phyloP scores from a whole-genome alignment of 225 moss, liverwort and hornwort genomes.

The Sphagnum contortum region DNA sequence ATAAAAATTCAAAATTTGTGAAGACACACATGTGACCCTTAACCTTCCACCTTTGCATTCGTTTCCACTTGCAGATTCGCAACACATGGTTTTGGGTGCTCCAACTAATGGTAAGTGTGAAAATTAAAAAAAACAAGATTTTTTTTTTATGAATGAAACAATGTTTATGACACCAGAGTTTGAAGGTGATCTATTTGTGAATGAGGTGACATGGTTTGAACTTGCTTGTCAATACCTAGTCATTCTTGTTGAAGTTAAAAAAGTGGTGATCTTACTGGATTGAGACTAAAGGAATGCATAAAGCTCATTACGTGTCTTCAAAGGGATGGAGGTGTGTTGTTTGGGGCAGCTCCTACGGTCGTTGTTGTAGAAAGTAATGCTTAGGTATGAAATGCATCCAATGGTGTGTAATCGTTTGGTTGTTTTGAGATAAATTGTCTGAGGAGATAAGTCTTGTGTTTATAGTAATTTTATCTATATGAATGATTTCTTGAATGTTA shows the following conservation, averaged over 20 bases:
- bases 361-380: slow-evolving; percentile 96
- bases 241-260: slow-evolving; percentile 45
- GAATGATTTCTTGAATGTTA: no score
- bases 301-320: slow-evolving; percentile 83
- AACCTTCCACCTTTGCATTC: no score
- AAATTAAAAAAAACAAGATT: no score
- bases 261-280: slow-evolving; percentile 60
- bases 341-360: slow-evolving; percentile 79
- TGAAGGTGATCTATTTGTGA: slow-evolving; percentile 63
- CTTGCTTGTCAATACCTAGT: slow-evolving; percentile 77
- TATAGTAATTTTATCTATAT: no score
- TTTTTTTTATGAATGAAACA: slow-evolving; percentile 43
- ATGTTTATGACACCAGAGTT: slow-evolving; percentile 41
- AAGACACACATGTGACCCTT: no score
- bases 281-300: slow-evolving; percentile 57
- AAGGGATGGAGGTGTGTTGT: slow-evolving; percentile 95
- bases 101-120: no score
- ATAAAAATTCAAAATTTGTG: no score
- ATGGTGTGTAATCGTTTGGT: no score
- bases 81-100: no score
- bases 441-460: no score
- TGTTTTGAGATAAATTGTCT: no score
- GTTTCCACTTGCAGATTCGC: no score
- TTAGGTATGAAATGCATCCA: slow-evolving; percentile 87
- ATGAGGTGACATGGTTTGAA: slow-evolving; percentile 96